Conservation (phyloP, 2,329 filamentous ascomycete species). For the Nothophoma quercina region DNA sequence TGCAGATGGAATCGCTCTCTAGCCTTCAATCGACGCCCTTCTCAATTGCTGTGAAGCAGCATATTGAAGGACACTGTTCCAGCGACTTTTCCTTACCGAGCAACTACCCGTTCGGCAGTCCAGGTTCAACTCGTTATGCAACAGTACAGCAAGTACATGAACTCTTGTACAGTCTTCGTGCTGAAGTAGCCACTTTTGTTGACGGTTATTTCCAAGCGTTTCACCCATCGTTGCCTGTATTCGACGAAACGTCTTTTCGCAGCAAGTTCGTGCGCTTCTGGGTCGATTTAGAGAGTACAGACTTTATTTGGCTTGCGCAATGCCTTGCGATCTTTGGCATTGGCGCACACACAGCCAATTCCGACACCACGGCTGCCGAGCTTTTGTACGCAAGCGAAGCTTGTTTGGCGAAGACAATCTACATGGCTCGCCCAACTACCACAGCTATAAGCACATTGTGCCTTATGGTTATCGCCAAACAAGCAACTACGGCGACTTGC, state of each 20-base stretch:
- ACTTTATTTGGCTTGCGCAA: slow-evolving; percentile 28
- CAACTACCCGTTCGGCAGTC: slow-evolving; percentile 31
- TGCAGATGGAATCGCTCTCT: slow-evolving; percentile 24
- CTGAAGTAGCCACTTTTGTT: slow-evolving; percentile 10
- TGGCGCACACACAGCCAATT: slow-evolving; percentile 21
- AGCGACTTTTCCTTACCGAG: slow-evolving; percentile 29
- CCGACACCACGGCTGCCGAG: slow-evolving; percentile 14
- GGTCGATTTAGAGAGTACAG: slow-evolving; percentile 4
- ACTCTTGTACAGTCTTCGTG: slow-evolving; percentile 15
- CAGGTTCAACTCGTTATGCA: slow-evolving; percentile 21
- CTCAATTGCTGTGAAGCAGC: slow-evolving; percentile 21
- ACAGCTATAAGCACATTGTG: slow-evolving; percentile 25
- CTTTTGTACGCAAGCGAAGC: slow-evolving; percentile 33
- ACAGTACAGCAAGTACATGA: slow-evolving; percentile 17
- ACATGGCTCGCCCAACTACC: slow-evolving; percentile 28
- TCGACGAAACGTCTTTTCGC: slow-evolving; percentile 15
- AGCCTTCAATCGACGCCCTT: slow-evolving; percentile 17
- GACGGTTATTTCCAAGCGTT: slow-evolving; percentile 23
- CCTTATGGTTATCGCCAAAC: slow-evolving; percentile 34
- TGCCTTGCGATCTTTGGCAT: slow-evolving; percentile 29
- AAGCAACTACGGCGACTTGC: slow-evolving; percentile 32
- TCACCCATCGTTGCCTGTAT: slow-evolving; percentile 20
- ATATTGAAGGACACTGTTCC: slow-evolving; percentile 20
- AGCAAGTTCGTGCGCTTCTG: slow-evolving; percentile 18
- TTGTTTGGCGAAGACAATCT: slow-evolving; percentile 30